phyloP scores from a whole-genome alignment of 352 stramenopile genomes.

The Phytophthora ohioensis region DNA sequence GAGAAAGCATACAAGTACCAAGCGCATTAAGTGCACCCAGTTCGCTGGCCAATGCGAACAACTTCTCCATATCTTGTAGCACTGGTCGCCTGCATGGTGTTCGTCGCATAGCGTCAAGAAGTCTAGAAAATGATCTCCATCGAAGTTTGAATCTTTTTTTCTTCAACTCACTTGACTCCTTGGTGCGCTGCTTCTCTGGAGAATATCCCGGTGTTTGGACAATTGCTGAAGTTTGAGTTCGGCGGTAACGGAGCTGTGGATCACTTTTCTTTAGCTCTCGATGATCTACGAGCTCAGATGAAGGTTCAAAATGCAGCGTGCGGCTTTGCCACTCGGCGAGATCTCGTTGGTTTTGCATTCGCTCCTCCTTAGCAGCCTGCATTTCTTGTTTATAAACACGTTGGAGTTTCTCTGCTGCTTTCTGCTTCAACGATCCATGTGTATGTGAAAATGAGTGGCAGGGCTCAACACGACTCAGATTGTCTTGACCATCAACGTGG shows the following conservation, averaged over 20 bases:
- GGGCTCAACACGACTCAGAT: conserved; percentile 33
- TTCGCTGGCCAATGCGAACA: conserved; percentile 59
- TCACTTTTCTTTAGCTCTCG: conserved; percentile 23
- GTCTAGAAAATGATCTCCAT: conserved; percentile 51
- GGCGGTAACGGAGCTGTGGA: conserved; percentile 28
- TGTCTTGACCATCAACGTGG: conserved; percentile 25
- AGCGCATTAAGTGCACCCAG: conserved; percentile 59
- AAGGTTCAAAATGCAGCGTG: conserved; percentile 52
- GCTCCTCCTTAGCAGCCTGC: conserved; percentile 18
- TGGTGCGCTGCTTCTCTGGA: conserved; percentile 40
- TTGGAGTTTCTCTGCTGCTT: conserved; percentile 41
- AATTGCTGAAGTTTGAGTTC: conserved; percentile 53
- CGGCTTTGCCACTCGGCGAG: conserved; percentile 49
- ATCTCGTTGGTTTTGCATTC: conserved; percentile 47
- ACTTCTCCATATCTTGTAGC: conserved; percentile 75
- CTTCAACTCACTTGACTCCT: conserved; percentile 44
- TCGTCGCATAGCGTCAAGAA: conserved; percentile 66
- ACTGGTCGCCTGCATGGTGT: conserved; percentile 67
- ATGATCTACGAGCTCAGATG: conserved; percentile 33
- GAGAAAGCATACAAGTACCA: conserved; percentile 35
- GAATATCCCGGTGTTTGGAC: conserved; percentile 62
- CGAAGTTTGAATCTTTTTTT: conserved; percentile 53
- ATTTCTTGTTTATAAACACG: conserved; percentile 48
- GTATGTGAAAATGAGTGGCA: conserved; percentile 33
- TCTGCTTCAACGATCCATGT: conserved; percentile 38